Conservation (phyloP, 2,329 filamentous ascomycete genomes). For the Septoria linicola region DNA sequence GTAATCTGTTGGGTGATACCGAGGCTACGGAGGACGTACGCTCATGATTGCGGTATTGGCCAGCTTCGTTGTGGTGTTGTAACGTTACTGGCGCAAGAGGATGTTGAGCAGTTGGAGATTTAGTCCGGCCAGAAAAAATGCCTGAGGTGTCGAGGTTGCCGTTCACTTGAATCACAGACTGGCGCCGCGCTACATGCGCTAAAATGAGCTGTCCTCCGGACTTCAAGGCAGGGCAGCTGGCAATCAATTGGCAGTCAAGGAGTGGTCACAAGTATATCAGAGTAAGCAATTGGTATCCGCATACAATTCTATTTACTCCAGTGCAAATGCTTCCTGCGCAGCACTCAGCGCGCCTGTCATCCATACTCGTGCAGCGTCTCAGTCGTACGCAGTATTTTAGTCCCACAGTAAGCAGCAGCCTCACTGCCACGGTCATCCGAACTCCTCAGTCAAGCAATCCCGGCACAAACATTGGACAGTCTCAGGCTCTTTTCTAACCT, state of each 20-base stretch:
- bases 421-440: constrained; percentile 1
- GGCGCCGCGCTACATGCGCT: background rate
- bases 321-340: constrained; percentile 14
- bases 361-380: constrained; percentile 13
- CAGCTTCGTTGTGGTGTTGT: background rate
- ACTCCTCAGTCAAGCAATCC: constrained; percentile 2
- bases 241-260: background rate
- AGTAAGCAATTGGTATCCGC: constrained; percentile 17
- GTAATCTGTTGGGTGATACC: background rate
- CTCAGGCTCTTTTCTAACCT: constrained; percentile 39
- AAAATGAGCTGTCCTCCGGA: background rate
- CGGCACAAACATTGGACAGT: background rate
- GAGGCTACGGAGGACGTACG: constrained; percentile 19
- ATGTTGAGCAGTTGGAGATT: background rate
- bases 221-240: background rate
- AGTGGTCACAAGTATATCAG: background rate
- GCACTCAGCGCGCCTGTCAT: constrained; percentile 10
- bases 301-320: constrained; percentile 15
- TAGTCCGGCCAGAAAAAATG: background rate
- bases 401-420: background rate
- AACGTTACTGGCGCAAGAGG: background rate
- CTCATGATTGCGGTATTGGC: constrained; percentile 27
- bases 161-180: too few species aligned
- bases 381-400: constrained; percentile 10
- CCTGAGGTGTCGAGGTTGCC: too few species aligned